Percentiles rank a stretch among this genome's conserved stretches.
Evolutionary conservation across 805 yeast species (phyloP).

Genomic region (Kuraishia cidri): DNA sequence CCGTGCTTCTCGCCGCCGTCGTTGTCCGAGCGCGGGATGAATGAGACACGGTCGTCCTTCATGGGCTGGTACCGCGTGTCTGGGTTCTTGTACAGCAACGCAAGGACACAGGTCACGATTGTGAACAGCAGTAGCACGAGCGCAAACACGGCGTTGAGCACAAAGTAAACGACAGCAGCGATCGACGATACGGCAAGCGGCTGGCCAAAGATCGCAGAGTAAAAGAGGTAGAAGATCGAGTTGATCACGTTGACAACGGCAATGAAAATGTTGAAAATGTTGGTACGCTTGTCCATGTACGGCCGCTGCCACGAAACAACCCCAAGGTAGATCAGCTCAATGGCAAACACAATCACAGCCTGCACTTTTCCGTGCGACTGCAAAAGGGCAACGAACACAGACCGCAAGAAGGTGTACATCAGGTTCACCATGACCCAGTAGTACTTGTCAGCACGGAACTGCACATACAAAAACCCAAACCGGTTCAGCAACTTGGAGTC

Average conservation of each 20-base stretch:
- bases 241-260: conserved; percentile 74
- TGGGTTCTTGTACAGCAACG: conserved; percentile 82
- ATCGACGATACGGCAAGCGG: conserved; percentile 87
- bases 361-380: conserved; percentile 78
- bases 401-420: conserved; percentile 58
- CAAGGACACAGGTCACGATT: conserved; percentile 78
- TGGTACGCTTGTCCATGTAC: conserved; percentile 90
- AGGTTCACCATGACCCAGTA: conserved; percentile 70
- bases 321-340: conserved; percentile 66
- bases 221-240: conserved; percentile 81
- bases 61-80: conserved; percentile 93
- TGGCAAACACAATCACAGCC: conserved; percentile 64
- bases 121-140: conserved; percentile 76
- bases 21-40: conserved; percentile 59
- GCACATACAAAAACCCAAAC: conserved; percentile 89
- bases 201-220: conserved; percentile 74
- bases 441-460: conserved; percentile 79
- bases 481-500: conserved; percentile 73
- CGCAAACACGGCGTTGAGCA: conserved; percentile 85
- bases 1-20: conserved; percentile 18
- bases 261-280: conserved; percentile 84
- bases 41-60: conserved; percentile 95
- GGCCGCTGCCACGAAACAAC: conserved; percentile 70
- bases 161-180: conserved; percentile 84
- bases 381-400: conserved; percentile 79